Percentiles rank a stretch among this genome's conserved stretches.
Conservation (phyloP, 441 rosid genomes). For the Mallotus japonicus region DNA sequence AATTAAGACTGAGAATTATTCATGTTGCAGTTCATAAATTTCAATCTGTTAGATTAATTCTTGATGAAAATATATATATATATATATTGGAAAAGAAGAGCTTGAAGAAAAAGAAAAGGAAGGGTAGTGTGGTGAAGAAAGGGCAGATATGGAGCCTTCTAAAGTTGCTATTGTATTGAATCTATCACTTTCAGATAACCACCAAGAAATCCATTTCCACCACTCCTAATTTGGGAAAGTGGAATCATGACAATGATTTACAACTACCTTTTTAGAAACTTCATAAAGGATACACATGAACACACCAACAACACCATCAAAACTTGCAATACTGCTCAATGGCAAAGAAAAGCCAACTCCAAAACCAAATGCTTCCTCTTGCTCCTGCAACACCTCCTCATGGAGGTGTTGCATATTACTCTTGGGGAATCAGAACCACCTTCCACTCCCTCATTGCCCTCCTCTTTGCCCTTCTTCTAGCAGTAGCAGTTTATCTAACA, state of each 20-base stretch:
- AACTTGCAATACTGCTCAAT: conserved; percentile 12
- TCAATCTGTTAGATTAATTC: no score
- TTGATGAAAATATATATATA: no score
- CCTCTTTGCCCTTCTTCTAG: conserved; percentile 47
- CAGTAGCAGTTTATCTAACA: conserved; percentile 41
- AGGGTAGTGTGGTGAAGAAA: conserved; percentile 25
- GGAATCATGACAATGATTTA: conserved; percentile 25
- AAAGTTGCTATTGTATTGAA: neutral
- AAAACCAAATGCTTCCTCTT: conserved; percentile 14
- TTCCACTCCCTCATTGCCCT: conserved; percentile 66
- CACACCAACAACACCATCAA: neutral
- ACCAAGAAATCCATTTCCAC: conserved; percentile 27
- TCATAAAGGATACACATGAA: conserved; percentile 29
- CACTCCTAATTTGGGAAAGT: conserved; percentile 27
- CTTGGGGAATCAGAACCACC: conserved; percentile 49
- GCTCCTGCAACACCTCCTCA: conserved; percentile 4
- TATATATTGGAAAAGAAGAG: no score
- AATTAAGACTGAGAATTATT: no score
- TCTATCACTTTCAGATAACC: conserved; percentile 33
- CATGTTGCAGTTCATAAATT: no score
- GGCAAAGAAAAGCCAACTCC: conserved; percentile 45
- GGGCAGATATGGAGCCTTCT: neutral
- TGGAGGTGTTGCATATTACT: conserved; percentile 14
- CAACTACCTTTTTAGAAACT: conserved; percentile 38
- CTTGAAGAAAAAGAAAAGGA: no score